Conservation (phyloP, 805 yeast species). For the Peterozyma toletana region DNA sequence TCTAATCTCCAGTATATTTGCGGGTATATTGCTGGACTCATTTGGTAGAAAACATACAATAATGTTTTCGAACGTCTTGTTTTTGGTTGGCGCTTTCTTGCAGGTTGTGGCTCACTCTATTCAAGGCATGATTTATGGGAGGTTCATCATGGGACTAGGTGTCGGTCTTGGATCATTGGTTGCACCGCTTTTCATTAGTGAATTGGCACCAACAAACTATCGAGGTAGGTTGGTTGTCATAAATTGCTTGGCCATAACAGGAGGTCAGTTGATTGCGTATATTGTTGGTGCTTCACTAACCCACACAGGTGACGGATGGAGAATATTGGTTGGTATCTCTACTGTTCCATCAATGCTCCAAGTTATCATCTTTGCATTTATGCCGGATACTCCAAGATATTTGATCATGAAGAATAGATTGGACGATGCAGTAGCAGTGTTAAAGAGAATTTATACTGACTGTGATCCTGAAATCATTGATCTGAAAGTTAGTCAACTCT, state of each 20-base stretch:
- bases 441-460: conserved; percentile 28
- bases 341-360: conserved; percentile 44
- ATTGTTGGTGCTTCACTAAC: conserved; percentile 43
- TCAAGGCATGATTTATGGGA: conserved; percentile 43
- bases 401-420: conserved; percentile 36
- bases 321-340: conserved; percentile 42
- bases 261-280: conserved; percentile 50
- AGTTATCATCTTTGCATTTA: conserved; percentile 34
- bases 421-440: conserved; percentile 31
- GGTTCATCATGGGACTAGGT: conserved; percentile 47
- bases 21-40: conserved; percentile 42
- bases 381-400: conserved; percentile 51
- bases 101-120: conserved; percentile 38
- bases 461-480: conserved; percentile 30
- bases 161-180: conserved; percentile 50
- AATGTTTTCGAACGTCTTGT: conserved; percentile 37
- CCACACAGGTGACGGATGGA: conserved; percentile 39
- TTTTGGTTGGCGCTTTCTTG: conserved; percentile 39
- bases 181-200: conserved; percentile 47
- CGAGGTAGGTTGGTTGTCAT: conserved; percentile 46
- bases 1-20: conserved; percentile 37
- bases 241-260: conserved; percentile 47
- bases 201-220: conserved; percentile 44
- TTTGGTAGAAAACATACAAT: conserved; percentile 40
- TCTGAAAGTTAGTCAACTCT: conserved; percentile 37